Evolutionary conservation across 352 stramenopile species (phyloP), one percentile per base, ranked within the genome.

Genomic region (Globisporangium irregulare): DNA sequence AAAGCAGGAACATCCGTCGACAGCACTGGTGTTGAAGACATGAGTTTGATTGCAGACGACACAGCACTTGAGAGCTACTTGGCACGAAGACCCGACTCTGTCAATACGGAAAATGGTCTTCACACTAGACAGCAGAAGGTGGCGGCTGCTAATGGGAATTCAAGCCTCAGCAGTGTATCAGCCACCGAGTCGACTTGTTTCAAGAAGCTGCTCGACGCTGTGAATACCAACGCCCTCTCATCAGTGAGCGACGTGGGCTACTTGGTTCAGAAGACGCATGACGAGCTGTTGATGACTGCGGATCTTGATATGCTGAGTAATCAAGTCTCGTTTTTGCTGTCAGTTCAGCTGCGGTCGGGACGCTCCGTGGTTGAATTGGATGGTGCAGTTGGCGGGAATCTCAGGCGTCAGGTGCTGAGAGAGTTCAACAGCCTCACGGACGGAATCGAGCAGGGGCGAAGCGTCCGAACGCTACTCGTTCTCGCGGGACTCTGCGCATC

Each of bases 351-450:
- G 32, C 65, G 64, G 20, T 48, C 57, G 1, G 55, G 64, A 43
- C n/a, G 25, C 0, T 54, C 25, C 29, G 69, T 82, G 6, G 18
- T 67, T 25, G 46, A 72, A n/a, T 22, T 34, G 9, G 68, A 67
- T 27, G 25, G 56, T 12, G 10, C 46, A 12, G 20, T 62, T 3
- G 68, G 51, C 50, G 48, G 29, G 12, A 53, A 59, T 10, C 72
- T 78, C 27, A 68, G 66, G 59, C 69, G 72, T 20, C 63, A 70
- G 18, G 34, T 80, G 4, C 59, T 68, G 34, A 50, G 66, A 5
- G 64, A 73, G 22, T 72, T 82, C 48, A 86, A 86, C 61, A 73
- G 70, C 9, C 74, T 86, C 20, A 77, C 74, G 10, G 76, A 57
- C 38, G 73, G 69, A 29, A 18, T 22, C 4, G 48, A 67, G 10